Evolutionary conservation across 202 grass and related monocot genomes (phyloP).

Genomic region (Saccharum hybrid): DNA sequence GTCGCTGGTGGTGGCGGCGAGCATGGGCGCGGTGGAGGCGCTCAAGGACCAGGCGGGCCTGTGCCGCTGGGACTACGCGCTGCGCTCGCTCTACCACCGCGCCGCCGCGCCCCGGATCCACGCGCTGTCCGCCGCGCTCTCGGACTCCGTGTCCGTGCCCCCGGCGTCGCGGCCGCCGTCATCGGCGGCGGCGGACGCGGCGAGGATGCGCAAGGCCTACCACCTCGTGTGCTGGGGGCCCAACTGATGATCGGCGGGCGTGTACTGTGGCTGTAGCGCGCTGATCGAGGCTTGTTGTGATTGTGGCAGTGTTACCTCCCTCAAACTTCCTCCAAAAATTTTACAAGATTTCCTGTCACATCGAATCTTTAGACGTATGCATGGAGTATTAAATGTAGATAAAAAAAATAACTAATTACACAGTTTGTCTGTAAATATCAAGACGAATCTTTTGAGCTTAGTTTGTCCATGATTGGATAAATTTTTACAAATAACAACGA

Average conservation of each 20-base stretch:
- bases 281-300: no score
- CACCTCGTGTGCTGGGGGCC: conserved; percentile 83
- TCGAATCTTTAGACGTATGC: no score
- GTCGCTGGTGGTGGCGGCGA: conserved; percentile 66
- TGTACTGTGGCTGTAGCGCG: no score
- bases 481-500: no score
- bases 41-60: conserved; percentile 83
- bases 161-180: neutral
- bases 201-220: conserved; percentile 52
- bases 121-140: conserved; percentile 25
- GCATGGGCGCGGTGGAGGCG: conserved; percentile 63
- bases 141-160: neutral
- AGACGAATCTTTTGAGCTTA: no score
- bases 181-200: conserved; percentile 16
- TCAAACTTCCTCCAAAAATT: no score
- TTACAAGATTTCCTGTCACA: no score
- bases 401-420: no score
- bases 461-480: no score
- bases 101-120: conserved; percentile 38
- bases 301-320: neutral
- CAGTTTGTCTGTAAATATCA: no score
- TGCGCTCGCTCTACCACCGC: conserved; percentile 51
- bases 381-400: no score
- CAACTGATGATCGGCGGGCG: conserved; percentile 18
- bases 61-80: conserved; percentile 69